phyloP scores from a whole-genome alignment of 2,329 filamentous ascomycete species.

The Cercospora berteroae region DNA sequence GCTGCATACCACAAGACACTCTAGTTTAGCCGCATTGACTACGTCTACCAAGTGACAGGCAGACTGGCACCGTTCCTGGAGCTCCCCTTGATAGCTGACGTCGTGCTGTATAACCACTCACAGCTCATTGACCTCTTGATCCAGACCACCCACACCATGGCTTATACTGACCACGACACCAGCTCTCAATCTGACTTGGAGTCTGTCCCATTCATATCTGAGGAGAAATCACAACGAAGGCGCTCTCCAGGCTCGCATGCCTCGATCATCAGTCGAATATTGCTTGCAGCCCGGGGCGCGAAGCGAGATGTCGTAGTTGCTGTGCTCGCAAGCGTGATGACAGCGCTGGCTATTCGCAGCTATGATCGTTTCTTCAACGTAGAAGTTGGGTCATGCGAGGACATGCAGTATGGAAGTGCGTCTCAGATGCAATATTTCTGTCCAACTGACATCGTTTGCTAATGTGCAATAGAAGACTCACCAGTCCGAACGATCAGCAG shows the following conservation, averaged over 20 bases:
- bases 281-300: not conserved
- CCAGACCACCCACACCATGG: not conserved
- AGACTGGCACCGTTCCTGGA: not conserved
- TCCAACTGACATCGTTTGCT: not conserved
- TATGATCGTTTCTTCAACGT: not conserved
- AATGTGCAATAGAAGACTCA: not conserved
- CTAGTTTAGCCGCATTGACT: not conserved
- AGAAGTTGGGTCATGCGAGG: not conserved
- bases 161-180: not conserved
- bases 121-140: not conserved
- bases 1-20: not conserved
- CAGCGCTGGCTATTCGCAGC: not conserved
- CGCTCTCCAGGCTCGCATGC: too few relatives aligned
- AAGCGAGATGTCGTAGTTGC: not conserved
- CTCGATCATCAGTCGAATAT: not conserved
- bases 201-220: not conserved
- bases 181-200: not conserved
- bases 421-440: fast-evolving
- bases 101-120: not conserved
- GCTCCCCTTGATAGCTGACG: not conserved
- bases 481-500: not conserved
- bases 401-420: not conserved
- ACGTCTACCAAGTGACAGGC: not conserved
- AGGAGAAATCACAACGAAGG: not conserved
- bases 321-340: not conserved